Conservation (phyloP, 352 stramenopile species). For the Globisporangium orthogonon region DNA sequence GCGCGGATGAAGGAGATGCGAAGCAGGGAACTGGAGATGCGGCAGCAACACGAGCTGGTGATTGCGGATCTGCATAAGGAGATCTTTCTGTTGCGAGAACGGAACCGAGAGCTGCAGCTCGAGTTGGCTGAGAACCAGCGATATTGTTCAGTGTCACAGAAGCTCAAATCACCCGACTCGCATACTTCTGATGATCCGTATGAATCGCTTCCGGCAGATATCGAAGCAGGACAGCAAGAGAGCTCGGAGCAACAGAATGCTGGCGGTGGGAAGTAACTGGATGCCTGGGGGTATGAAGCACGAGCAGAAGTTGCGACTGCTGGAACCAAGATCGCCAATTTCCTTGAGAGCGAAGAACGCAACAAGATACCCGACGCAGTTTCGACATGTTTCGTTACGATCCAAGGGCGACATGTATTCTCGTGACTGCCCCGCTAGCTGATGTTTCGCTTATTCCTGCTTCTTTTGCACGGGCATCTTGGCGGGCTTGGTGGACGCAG, state of each 20-base stretch:
- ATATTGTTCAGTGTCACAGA: neutral
- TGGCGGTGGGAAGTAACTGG: no score
- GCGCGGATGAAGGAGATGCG: constrained; percentile 22
- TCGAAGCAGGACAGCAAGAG: no score
- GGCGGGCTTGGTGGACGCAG: constrained; percentile 11
- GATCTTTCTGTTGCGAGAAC: constrained; percentile 29
- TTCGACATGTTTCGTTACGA: neutral
- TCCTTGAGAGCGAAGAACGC: no score
- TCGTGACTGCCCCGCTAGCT: neutral
- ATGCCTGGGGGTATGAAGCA: no score
- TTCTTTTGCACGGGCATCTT: constrained; percentile 7
- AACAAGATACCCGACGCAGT: neutral
- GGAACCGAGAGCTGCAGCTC: constrained; percentile 20
- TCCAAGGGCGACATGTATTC: neutral
- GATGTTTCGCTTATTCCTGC: neutral
- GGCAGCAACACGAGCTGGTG: constrained; percentile 25
- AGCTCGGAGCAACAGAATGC: no score
- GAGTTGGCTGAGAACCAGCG: constrained; percentile 4
- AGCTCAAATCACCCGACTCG: neutral
- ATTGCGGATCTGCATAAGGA: constrained; percentile 28
- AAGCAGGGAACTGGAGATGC: constrained; percentile 13
- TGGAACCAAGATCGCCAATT: neutral
- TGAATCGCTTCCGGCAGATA: no score
- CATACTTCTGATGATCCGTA: no score
- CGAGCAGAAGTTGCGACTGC: no score